A percentile compares a stretch with the other conserved stretches of the same genome.
These are phyloP conservation scores for Penicillium macrosclerotiorum DNA, from an alignment of 495 filamentous ascomycete genomes.

Conservation along the genomic window DNA sequence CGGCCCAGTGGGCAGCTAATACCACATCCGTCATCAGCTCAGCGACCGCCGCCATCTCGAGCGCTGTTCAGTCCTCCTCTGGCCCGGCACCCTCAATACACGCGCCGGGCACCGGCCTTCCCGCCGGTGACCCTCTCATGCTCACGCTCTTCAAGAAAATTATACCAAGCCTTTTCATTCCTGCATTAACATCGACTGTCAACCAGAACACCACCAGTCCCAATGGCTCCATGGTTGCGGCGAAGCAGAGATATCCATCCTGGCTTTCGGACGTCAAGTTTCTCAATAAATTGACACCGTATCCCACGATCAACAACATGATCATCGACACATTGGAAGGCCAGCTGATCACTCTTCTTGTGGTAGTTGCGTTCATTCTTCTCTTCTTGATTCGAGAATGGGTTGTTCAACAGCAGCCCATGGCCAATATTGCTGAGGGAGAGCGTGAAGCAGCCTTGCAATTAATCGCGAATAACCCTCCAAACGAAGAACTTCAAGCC, in stretches of 20 bases:
- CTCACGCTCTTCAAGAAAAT: constrained; percentile 46
- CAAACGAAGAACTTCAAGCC: constrained; percentile 18
- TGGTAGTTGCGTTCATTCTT: constrained; percentile 89
- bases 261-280: constrained; percentile 71
- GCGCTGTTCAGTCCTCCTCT: constrained; percentile 23
- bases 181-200: constrained; percentile 32
- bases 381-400: constrained; percentile 96
- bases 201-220: constrained; percentile 13
- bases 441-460: constrained; percentile 43
- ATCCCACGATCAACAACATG: constrained; percentile 69
- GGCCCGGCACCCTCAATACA: constrained; percentile 26
- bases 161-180: constrained; percentile 39
- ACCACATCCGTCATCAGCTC: constrained; percentile 23
- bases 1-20: constrained; percentile 22
- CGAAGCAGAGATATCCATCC: constrained; percentile 38
- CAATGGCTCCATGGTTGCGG: constrained; percentile 22
- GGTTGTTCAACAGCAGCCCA: constrained; percentile 95
- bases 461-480: constrained; percentile 40
- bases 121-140: constrained; percentile 47
- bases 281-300: constrained; percentile 70
- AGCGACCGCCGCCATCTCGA: constrained; percentile 25
- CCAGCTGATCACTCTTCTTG: constrained; percentile 84
- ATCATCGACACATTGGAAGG: constrained; percentile 87
- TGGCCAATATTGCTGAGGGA: constrained; percentile 57
- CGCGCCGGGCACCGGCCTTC: constrained; percentile 43